Base-by-base conservation (phyloP, 371 early-diverging fungal species). In the Furculomyces boomerangus region DNA sequence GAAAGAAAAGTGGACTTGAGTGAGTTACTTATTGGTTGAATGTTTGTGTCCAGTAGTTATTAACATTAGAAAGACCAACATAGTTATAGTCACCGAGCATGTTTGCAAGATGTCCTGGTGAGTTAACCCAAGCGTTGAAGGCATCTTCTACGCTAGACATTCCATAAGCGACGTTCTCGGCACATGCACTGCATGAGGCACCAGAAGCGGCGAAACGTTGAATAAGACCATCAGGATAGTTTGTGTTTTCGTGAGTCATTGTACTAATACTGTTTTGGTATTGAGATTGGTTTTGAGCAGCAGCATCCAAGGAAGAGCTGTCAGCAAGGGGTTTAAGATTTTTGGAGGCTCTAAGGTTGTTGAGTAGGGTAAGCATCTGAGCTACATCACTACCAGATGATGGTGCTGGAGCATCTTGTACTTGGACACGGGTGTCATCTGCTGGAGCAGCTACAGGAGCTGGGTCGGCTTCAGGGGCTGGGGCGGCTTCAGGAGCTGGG, bases 121-220 rank as follows among this genome's bases (percentile, higher is more conserved):
- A 73, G 32, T 70, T 60, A 37, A 48, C 64, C 75, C 75, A 74
- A 2, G 54, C 51, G 1, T 44, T n/a, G 62, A 73, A 64, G 13
- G 62, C 74, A 10, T 45, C 46, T 3, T 39, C 29, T 2, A 64
- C 58, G 29, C 47, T 45, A 26, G 41, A 25, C 30, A 69, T 63
- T 53, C 63, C 61, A 50, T 50, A 60, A 28, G 73, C 73, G 20
- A 73, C 70, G 61, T 73, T 73, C 59, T 73, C 73, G 7, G 63
- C 72, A 5, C 57, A 52, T 2, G 50, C 60, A 35, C 1, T 7
- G 63, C 68, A 64, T 8, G 39, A 20, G 22, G 65, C 50, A 30
- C 30, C 50, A 18, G 16, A 3, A 25, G 28, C 50, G 25, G 25
- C 28, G 27, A 25, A 50, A 8, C 50, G 3, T 3, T 18, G 8